Evolutionary conservation across 345 rosid species (phyloP), one percentile per base, ranked within the genome.

Genomic region (Erucastrum elatum): DNA sequence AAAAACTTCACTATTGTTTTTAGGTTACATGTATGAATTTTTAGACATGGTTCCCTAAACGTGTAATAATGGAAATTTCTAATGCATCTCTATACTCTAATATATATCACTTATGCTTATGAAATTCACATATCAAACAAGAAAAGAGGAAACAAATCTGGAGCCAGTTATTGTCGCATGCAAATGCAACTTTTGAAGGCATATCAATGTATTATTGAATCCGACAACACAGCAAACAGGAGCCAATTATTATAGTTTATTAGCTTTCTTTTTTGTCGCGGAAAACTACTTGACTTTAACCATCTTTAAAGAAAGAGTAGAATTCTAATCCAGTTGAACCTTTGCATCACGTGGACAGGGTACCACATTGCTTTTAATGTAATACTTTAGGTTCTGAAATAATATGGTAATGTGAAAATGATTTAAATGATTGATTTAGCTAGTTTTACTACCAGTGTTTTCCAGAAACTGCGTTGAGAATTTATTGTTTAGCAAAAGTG

Each of bases 131-230:
- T 66, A 35, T 66, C 66, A 37, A 35, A 55, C 13, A 15, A 56
- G 13, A 16, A 29, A 75, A 7, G 44, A 1, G 27, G 27, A 75
- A 75, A 59, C 8, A 41, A 66, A n/a, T 12, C 34, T 30, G 63
- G 68, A 76, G n/a, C 33, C 73, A 75, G 46, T 75, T 75, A 67
- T 75, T 75, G 59, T 66, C 30, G 60, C 73, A 58, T 39, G 51
- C 21, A 58, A 39, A 41, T 75, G 46, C 56, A 67, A 75, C 46
- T 59, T 10, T 58, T 67, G 67, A 58, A 58, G 60, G 10, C 33
- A 59, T 16, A 41, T 58, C 12, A 16, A 64, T 15, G 67, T 63
- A 1, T 31, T 63, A 63, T 63, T 63, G 11, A 4, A 64, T 64
- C 21, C 67, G 67, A 64, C 44, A 33, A 33, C 44, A 33, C 27